phyloP scores from a whole-genome alignment of 2,329 filamentous ascomycete genomes.

The Ophioceras dolichostomum region DNA sequence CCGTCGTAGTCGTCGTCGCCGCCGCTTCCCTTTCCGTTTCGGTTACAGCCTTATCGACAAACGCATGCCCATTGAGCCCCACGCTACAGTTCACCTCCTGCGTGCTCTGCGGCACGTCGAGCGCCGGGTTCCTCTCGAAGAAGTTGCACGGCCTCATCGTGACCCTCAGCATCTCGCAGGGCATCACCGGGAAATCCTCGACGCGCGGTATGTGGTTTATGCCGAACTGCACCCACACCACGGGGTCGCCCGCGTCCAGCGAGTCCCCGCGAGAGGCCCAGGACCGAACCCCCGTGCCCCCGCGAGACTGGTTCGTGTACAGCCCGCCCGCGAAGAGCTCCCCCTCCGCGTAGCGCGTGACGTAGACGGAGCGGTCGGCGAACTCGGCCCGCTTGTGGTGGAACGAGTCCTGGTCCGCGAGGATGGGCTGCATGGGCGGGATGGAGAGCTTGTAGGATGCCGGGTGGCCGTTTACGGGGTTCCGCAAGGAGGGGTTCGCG shows the following conservation, averaged over 20 bases:
- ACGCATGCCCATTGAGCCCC: slow-evolving; percentile 10
- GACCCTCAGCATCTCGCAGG: slow-evolving; percentile 41
- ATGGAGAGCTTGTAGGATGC: slow-evolving; percentile 33
- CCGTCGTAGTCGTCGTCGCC: too few species aligned
- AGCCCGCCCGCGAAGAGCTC: slow-evolving; percentile 28
- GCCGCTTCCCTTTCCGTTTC: too few species aligned
- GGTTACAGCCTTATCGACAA: too few species aligned
- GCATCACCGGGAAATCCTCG: slow-evolving; percentile 60
- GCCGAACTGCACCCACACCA: slow-evolving; percentile 39
- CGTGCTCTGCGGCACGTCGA: slow-evolving; percentile 33
- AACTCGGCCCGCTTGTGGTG: slow-evolving; percentile 29
- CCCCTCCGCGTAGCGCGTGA: slow-evolving; percentile 28
- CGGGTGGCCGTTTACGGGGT: slow-evolving; percentile 28
- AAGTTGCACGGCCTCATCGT: slow-evolving; percentile 38
- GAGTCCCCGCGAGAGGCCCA: slow-evolving; percentile 26
- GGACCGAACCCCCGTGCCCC: slow-evolving; percentile 18
- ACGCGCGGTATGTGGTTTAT: slow-evolving; percentile 49
- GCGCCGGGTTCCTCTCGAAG: slow-evolving; percentile 35
- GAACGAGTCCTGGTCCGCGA: slow-evolving; percentile 24
- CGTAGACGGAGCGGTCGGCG: slow-evolving; percentile 29
- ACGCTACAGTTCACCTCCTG: slow-evolving; percentile 28
- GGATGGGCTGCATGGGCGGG: slow-evolving; percentile 30
- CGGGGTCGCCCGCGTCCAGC: slow-evolving; percentile 31
- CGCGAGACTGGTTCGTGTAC: slow-evolving; percentile 34
- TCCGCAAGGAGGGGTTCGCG: slow-evolving; percentile 28